Conservation (phyloP, 2,329 filamentous ascomycete genomes). For the Aspergillus sp. region DNA sequence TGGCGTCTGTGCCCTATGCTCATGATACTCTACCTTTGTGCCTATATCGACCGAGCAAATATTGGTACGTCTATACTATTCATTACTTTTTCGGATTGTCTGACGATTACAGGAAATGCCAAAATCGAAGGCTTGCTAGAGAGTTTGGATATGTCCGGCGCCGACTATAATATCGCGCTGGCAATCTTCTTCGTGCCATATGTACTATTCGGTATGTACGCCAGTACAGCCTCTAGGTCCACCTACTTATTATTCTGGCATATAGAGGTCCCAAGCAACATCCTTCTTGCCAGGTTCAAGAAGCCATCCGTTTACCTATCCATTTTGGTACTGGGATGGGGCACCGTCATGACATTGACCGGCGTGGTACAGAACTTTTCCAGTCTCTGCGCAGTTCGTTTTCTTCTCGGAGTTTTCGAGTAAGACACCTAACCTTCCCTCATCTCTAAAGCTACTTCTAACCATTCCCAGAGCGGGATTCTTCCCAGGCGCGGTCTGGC, state of each 20-base stretch:
- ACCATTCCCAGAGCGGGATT: not conserved
- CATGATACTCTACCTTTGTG: constrained; percentile 23
- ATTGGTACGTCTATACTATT: constrained; percentile 17
- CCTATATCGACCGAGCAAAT: constrained; percentile 28
- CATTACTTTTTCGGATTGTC: too few relatives aligned
- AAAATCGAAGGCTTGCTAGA: constrained; percentile 24
- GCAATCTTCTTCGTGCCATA: constrained; percentile 18
- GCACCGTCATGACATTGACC: not conserved
- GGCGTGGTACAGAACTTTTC: not conserved
- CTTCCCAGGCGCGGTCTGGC: not conserved
- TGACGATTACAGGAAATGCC: constrained; percentile 16
- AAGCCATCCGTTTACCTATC: constrained; percentile 28
- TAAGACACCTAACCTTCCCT: not conserved
- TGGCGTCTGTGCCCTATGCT: constrained; percentile 20
- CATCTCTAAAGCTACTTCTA: not conserved
- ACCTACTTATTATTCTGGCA: too few relatives aligned
- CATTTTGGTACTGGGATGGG: constrained; percentile 24
- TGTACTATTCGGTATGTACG: constrained; percentile 11
- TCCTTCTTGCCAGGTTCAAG: constrained; percentile 22
- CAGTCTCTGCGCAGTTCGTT: constrained; percentile 33
- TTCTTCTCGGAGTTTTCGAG: constrained; percentile 47
- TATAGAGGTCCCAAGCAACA: constrained; percentile 20
- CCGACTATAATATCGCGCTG: constrained; percentile 22
- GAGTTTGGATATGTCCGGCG: constrained; percentile 20
- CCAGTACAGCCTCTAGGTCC: not conserved